Conservation (phyloP, 1,139 yeast genomes). For the Meyerozyma smithsonii region DNA sequence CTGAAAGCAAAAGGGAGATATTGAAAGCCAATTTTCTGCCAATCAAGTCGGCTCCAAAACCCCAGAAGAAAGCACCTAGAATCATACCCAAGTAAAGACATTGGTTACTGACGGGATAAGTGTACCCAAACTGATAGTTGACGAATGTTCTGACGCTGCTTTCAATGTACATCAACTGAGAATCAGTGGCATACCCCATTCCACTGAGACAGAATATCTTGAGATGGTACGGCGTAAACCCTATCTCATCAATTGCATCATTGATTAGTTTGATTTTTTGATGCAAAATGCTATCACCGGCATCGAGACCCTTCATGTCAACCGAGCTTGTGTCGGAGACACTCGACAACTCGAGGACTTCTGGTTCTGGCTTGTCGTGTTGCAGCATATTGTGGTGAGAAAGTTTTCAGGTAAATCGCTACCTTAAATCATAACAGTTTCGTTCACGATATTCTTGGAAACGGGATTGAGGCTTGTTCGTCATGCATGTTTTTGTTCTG, state of each 20-base stretch:
- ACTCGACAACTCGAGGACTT: not conserved
- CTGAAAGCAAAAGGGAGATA: conserved; percentile 44
- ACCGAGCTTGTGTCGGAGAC: not conserved
- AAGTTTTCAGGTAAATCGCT: too few species aligned
- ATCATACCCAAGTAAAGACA: conserved; percentile 38
- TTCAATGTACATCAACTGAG: conserved; percentile 46
- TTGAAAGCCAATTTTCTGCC: conserved; percentile 58
- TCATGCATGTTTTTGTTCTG: not conserved
- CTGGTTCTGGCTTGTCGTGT: not conserved
- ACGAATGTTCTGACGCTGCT: conserved; percentile 32
- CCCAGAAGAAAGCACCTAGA: conserved; percentile 54
- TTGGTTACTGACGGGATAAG: conserved; percentile 28
- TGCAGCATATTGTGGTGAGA: not conserved
- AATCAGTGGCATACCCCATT: conserved; percentile 62
- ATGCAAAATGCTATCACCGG: conserved; percentile 25
- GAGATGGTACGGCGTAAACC: conserved; percentile 46
- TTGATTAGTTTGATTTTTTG: conserved; percentile 36
- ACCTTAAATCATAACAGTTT: not conserved
- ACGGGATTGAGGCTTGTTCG: not conserved
- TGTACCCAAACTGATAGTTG: conserved; percentile 38
- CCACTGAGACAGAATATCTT: conserved; percentile 47
- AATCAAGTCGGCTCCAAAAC: conserved; percentile 54
- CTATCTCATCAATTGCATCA: conserved; percentile 48
- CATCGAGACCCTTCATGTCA: conserved; percentile 19
- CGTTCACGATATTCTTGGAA: not conserved